Conservation (phyloP, 1,139 yeast species). For the Pichia sp. region DNA sequence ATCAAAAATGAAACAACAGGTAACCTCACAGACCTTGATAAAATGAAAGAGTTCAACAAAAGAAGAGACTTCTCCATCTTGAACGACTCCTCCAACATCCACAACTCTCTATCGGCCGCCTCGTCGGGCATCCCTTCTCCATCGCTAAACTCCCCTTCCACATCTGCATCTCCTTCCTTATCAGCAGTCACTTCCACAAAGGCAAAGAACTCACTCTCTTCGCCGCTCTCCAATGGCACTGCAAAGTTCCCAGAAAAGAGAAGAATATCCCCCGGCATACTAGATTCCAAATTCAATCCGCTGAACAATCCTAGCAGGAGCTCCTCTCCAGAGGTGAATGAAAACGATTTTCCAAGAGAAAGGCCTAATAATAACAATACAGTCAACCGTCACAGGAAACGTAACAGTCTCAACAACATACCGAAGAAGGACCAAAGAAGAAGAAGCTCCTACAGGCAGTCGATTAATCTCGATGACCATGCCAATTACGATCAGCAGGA, state of each 20-base stretch:
- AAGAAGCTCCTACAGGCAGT: slow-evolving; percentile 8
- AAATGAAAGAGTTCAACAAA: slow-evolving; percentile 14
- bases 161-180: background rate
- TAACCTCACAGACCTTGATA: slow-evolving; percentile 10
- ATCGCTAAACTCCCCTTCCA: background rate
- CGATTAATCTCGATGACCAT: slow-evolving; percentile 10
- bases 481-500: background rate
- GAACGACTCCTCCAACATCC: slow-evolving; percentile 5
- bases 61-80: slow-evolving; percentile 15
- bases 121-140: background rate
- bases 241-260: slow-evolving; percentile 3
- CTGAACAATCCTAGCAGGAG: background rate
- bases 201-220: background rate
- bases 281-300: background rate
- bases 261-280: slow-evolving; percentile 4
- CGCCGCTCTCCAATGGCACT: background rate
- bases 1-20: slow-evolving; percentile 14
- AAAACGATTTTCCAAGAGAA: background rate
- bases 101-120: background rate
- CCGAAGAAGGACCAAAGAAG: slow-evolving; percentile 5
- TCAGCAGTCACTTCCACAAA: background rate
- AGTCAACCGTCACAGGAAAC: background rate
- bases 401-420: background rate
- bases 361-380: background rate
- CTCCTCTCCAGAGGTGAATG: background rate